Conservation (phyloP, 768 basidiomycete species). For the Trichaptum fuscoviolaceum region DNA sequence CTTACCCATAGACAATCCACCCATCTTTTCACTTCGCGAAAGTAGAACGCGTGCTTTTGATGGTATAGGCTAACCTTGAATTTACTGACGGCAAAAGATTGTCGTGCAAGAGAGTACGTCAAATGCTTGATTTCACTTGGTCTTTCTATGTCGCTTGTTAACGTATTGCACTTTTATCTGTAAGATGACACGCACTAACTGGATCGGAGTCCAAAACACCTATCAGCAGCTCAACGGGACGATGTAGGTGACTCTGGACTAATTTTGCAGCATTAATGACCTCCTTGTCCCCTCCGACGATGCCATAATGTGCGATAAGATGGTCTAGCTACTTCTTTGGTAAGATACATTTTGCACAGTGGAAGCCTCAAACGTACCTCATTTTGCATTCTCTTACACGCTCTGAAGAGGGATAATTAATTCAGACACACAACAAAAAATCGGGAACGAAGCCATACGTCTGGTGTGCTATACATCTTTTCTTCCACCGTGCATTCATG, state of each 20-base stretch:
- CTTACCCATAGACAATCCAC: neutral
- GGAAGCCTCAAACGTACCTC: neutral
- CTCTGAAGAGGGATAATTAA: too few species aligned
- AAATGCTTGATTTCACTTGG: neutral
- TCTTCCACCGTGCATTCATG: neutral
- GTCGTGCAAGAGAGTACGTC: neutral
- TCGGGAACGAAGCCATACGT: neutral
- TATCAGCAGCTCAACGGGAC: neutral
- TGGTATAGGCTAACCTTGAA: neutral
- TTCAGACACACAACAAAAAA: neutral
- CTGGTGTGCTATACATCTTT: neutral
- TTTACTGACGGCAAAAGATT: neutral
- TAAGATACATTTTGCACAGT: neutral
- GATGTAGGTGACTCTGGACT: neutral
- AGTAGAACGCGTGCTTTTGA: neutral
- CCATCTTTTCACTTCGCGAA: neutral
- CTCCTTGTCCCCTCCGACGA: neutral
- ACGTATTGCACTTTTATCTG: too few species aligned
- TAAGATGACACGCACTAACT: neutral
- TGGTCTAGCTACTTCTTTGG: neutral
- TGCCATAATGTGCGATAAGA: neutral
- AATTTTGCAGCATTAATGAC: neutral
- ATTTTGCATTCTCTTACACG: neutral
- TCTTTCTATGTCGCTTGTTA: too few species aligned
- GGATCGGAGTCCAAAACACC: neutral